Base-by-base conservation (phyloP, 257 asterid genomes). In the Perilla frutescens region DNA sequence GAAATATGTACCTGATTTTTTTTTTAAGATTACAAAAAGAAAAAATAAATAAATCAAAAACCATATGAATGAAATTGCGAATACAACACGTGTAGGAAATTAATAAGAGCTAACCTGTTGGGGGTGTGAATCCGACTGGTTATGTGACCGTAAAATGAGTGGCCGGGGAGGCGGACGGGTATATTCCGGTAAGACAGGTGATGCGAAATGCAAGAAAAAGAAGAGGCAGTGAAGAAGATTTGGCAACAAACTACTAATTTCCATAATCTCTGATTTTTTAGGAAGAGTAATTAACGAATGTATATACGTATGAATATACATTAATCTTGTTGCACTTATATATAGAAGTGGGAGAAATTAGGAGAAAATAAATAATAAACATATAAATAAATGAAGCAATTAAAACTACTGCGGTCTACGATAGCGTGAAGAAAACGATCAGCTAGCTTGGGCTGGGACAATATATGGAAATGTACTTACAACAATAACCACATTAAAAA, bases 1-100 rank as follows among this genome's bases (percentile, higher is more conserved):
- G 98, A 88, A 62, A 93, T 68, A 54, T 91, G 98, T 31, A 93
- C 97, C 97, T 93, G 75, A 43, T 59, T 43, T 53, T 36, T 13
- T 50, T 14, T 20, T 7, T 1, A 12, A 5, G 11, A 54, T 54
- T 20, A 9, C 15, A 13, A 0, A 10, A 26, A 5, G 2, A 4
- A 7, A 3, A 50, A 29, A 0, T 10, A 29, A 29, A 0, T 20
- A 6, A 3, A 14, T 45, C 0, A 8, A n/a, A 50, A 54, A 37
- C 4, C 9, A 39, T 9, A 14, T 40, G 8, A 56, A 14, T 3
- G 3, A 40, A 37, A 8, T 4, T 61, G 39, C 3, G 26, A 37
- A 13, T n/a, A 2, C 4, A 11, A 1, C 7, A 14, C 3, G 5
- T 14, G 7, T 5, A 3, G 8, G 12, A 45, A 10, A 6, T 6